A percentile compares a stretch with the other conserved stretches of the same genome.
These are phyloP conservation scores for Lotmaria passim DNA, from an alignment of 208 protist species.

Conservation along the genomic window DNA sequence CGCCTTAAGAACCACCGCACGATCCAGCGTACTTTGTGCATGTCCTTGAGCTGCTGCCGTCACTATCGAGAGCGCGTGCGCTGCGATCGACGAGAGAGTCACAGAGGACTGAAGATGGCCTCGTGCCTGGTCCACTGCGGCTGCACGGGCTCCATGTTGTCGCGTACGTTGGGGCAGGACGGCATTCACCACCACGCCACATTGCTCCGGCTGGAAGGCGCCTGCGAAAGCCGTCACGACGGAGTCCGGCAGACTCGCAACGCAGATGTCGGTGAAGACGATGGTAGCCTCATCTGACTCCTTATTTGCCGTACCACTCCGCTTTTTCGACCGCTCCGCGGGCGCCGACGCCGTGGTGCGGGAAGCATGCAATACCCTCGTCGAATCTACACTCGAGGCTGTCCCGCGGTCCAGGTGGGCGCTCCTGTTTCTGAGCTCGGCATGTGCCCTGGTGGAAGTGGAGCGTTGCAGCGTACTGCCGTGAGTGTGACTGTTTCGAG, in stretches of 20 bases:
- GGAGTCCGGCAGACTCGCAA: background rate
- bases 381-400: too few species aligned
- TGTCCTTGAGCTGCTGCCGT: background rate
- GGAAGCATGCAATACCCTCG: too few species aligned
- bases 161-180: background rate
- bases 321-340: too few species aligned
- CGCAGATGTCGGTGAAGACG: constrained; percentile 5
- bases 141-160: background rate
- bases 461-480: too few species aligned
- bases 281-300: background rate
- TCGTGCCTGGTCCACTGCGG: background rate
- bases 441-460: too few species aligned
- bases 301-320: background rate
- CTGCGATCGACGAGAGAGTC: background rate
- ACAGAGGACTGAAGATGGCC: background rate
- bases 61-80: background rate
- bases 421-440: too few species aligned
- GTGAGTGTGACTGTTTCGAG: too few species aligned
- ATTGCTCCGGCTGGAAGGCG: background rate
- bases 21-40: background rate
- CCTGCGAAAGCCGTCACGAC: background rate
- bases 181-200: background rate
- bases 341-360: too few species aligned
- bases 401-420: too few species aligned
- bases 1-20: constrained; percentile 10